These are phyloP conservation scores for Diplogelasinospora grovesii DNA, from an alignment of 495 filamentous ascomycete genomes.

Conservation along the genomic window DNA sequence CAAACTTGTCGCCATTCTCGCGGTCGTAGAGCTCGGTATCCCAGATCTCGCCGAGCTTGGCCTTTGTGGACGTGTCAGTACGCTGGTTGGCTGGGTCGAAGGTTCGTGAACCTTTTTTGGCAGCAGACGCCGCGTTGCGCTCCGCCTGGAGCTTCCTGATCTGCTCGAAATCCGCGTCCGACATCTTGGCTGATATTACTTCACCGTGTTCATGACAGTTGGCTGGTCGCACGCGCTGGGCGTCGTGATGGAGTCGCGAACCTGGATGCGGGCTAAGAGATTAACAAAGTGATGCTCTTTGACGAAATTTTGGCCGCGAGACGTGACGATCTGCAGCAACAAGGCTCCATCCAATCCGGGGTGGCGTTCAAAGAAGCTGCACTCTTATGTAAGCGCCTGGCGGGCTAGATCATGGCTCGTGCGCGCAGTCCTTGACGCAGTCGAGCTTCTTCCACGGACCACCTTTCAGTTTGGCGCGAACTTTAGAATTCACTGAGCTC, in stretches of 20 bases:
- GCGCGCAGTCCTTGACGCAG: too few relatives aligned
- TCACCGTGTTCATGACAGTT: conserved; percentile 12
- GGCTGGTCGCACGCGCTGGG: too few relatives aligned
- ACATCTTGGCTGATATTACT: too few relatives aligned
- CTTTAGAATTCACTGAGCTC: too few relatives aligned
- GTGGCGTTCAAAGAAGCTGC: conserved; percentile 9
- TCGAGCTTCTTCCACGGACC: too few relatives aligned
- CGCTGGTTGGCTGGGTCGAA: conserved; percentile 85
- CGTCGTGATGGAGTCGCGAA: too few relatives aligned
- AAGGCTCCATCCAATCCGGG: conserved; percentile 5
- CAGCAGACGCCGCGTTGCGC: conserved; percentile 78
- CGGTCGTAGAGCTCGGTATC: conserved; percentile 90
- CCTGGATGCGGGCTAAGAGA: too few relatives aligned
- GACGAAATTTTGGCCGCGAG: conserved; percentile 10
- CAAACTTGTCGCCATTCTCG: conserved; percentile 70
- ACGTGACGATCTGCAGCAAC: neutral
- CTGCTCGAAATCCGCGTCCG: conserved; percentile 73
- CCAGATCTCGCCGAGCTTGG: conserved; percentile 88
- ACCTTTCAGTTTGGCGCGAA: too few relatives aligned
- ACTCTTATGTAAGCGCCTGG: conserved; percentile 5
- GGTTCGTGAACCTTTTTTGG: conserved; percentile 80
- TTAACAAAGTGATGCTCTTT: too few relatives aligned
- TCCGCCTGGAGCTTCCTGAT: conserved; percentile 80
- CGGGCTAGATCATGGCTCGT: neutral
- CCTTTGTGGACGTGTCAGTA: conserved; percentile 86